Evolutionary conservation across 2,329 filamentous ascomycete species (phyloP).

Genomic region (Cadophora luteo-olivacea): DNA sequence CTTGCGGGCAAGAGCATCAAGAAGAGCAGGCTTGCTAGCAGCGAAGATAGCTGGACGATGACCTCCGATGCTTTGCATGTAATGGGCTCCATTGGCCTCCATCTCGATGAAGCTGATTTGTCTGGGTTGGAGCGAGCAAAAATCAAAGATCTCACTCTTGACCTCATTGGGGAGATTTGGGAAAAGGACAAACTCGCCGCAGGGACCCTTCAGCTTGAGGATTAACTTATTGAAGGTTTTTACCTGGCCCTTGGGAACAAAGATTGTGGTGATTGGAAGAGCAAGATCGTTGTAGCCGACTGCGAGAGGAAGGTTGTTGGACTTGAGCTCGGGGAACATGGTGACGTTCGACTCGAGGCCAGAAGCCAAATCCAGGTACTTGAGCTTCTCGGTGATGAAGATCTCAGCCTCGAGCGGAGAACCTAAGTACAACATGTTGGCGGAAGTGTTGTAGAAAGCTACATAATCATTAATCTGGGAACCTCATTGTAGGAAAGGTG

Average conservation of each 20-base stretch:
- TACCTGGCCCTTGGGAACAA: conserved; percentile 15
- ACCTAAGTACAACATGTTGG: background rate
- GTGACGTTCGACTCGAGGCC: background rate
- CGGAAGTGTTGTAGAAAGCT: background rate
- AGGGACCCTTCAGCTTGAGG: conserved; percentile 3
- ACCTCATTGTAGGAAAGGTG: background rate
- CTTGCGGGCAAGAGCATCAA: conserved; percentile 1
- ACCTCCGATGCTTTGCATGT: background rate
- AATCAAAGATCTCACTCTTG: conserved; percentile 20
- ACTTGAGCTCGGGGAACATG: conserved; percentile 5
- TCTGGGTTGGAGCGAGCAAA: background rate
- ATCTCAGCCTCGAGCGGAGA: background rate
- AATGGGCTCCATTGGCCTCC: background rate
- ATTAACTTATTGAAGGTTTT: background rate
- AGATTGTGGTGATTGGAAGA: background rate
- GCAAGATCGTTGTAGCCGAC: background rate
- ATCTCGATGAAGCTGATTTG: conserved; percentile 8
- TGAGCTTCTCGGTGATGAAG: conserved; percentile 1
- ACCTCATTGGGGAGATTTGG: conserved; percentile 26
- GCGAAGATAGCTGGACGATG: conserved; percentile 1
- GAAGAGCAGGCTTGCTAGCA: background rate
- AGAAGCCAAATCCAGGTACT: conserved; percentile 14
- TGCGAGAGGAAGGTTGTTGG: conserved; percentile 3
- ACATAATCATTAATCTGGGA: background rate
- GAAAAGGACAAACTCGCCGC: conserved; percentile 20